A percentile compares a stretch with the other conserved stretches of the same genome.
These are phyloP conservation scores for Alternaria ethzedia DNA, from an alignment of 2,329 filamentous ascomycete species.

Conservation along the genomic window DNA sequence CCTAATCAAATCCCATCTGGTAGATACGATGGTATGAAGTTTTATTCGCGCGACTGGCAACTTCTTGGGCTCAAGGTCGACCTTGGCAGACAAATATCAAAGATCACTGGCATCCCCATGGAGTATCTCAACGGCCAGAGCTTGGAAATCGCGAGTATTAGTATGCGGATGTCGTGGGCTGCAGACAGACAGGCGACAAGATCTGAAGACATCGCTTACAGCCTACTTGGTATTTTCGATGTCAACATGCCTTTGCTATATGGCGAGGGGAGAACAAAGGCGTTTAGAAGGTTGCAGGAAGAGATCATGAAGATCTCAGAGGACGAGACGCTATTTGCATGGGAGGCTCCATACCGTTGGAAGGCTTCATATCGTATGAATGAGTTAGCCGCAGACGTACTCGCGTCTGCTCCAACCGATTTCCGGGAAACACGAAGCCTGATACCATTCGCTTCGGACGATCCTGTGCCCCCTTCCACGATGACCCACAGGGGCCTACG, in stretches of 20 bases:
- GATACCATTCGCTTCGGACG: slow-evolving; percentile 13
- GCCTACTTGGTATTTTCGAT: slow-evolving; percentile 28
- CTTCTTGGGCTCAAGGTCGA: slow-evolving; percentile 5
- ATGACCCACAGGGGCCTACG: slow-evolving; percentile 23
- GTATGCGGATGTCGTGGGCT: slow-evolving; percentile 30
- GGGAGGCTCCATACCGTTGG: slow-evolving; percentile 2
- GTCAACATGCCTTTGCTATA: slow-evolving; percentile 27
- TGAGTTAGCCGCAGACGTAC: slow-evolving; percentile 4
- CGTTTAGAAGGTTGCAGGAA: slow-evolving; percentile 24
- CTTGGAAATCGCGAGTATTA: slow-evolving; percentile 14
- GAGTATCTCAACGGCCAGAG: slow-evolving; percentile 9
- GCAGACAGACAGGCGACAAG: slow-evolving; percentile 21
- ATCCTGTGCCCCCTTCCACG: slow-evolving; percentile 7
- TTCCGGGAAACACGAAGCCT: slow-evolving; percentile 12
- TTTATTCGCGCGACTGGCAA: slow-evolving; percentile 15
- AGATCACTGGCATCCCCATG: slow-evolving; percentile 7
- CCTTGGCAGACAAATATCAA: neutral
- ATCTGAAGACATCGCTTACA: slow-evolving; percentile 30
- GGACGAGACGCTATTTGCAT: slow-evolving; percentile 28
- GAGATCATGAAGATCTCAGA: slow-evolving; percentile 32
- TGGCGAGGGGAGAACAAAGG: slow-evolving; percentile 24
- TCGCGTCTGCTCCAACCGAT: slow-evolving; percentile 16
- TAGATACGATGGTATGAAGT: slow-evolving; percentile 7
- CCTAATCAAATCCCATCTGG: neutral
- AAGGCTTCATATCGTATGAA: neutral